Evolutionary conservation across 371 early-diverging fungal genomes (phyloP).

Genomic region (Syncephalis plumigaleata): DNA sequence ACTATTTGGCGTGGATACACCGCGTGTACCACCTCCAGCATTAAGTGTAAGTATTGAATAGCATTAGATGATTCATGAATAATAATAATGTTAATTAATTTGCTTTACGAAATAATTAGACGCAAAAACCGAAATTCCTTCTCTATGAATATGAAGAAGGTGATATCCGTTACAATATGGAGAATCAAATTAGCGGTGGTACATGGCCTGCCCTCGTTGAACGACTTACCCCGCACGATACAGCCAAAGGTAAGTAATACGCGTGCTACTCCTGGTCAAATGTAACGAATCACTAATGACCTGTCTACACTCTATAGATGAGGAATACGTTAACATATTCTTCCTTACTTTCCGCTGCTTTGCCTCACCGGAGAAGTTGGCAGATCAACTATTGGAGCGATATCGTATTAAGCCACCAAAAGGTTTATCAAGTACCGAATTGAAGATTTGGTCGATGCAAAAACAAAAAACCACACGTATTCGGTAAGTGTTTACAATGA

Average conservation of each 20-base stretch:
- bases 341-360: conserved; percentile 79
- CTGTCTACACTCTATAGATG: conserved; percentile 21
- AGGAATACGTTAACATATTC: conserved; percentile 62
- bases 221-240: conserved; percentile 72
- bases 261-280: no score
- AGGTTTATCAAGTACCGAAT: conserved; percentile 35
- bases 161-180: conserved; percentile 55
- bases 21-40: no score
- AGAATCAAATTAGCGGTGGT: conserved; percentile 70
- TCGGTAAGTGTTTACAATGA: conserved; percentile 4
- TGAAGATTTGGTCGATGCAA: conserved; percentile 55
- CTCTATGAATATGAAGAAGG: conserved; percentile 54
- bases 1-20: conserved; percentile 3
- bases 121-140: conserved; percentile 13
- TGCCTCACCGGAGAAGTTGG: conserved; percentile 42
- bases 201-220: conserved; percentile 73
- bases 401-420: conserved; percentile 49
- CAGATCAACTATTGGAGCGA: conserved; percentile 43
- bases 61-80: no score
- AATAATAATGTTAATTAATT: no score
- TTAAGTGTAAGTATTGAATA: no score
- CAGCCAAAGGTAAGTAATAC: conserved; percentile 1
- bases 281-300: background rate
- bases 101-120: no score
- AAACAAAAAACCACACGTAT: conserved; percentile 38